These are phyloP conservation scores for Asterophora lycoperdoides DNA, from an alignment of 768 basidiomycete species.

Conservation along the genomic window DNA sequence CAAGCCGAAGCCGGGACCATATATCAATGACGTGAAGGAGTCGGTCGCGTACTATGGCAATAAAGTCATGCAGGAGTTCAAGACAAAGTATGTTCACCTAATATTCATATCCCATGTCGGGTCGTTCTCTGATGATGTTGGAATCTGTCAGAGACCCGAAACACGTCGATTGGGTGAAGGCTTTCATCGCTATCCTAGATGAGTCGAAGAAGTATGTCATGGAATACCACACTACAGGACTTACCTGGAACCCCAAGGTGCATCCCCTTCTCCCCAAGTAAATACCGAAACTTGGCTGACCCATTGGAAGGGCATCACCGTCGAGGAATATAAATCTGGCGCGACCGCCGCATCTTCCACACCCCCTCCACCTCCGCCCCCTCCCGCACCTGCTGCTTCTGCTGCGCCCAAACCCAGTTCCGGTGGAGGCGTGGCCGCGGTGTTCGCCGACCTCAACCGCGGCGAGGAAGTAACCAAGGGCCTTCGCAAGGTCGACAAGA, in stretches of 20 bases:
- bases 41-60: slow-evolving; percentile 85
- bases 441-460: slow-evolving; percentile 88
- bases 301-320: slow-evolving; percentile 46
- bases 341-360: slow-evolving; percentile 46
- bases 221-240: slow-evolving; percentile 81
- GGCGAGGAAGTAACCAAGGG: slow-evolving; percentile 89
- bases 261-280: slow-evolving; percentile 6
- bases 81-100: slow-evolving; percentile 66
- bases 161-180: slow-evolving; percentile 85
- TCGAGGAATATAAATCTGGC: slow-evolving; percentile 47
- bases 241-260: slow-evolving; percentile 86
- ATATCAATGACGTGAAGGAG: slow-evolving; percentile 80
- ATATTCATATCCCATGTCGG: not conserved
- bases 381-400: slow-evolving; percentile 40
- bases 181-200: slow-evolving; percentile 67
- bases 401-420: slow-evolving; percentile 32
- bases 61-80: slow-evolving; percentile 87
- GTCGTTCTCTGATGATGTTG: slow-evolving; percentile 7
- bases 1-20: slow-evolving; percentile 78
- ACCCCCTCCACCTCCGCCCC: slow-evolving; percentile 54
- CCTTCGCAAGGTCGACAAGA: slow-evolving; percentile 90
- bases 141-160: slow-evolving; percentile 61
- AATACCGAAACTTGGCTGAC: no score
- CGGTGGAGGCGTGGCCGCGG: slow-evolving; percentile 62
- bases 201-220: slow-evolving; percentile 78